Evolutionary conservation across 495 filamentous ascomycete genomes (phyloP).

Genomic region (Staphylotrichum longicolle): DNA sequence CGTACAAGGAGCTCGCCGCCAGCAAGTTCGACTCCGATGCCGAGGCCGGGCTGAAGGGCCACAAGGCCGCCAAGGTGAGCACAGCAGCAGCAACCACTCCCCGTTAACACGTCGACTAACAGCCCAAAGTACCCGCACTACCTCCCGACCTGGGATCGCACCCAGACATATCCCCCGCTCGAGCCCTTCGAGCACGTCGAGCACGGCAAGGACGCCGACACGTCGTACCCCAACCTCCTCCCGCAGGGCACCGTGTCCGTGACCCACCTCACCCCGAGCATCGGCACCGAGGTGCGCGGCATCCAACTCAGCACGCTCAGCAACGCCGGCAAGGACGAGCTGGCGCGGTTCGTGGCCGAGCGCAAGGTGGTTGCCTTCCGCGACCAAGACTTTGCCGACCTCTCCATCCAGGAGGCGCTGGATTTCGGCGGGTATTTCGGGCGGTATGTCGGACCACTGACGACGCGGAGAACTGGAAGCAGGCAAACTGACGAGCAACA

Average conservation of each 20-base stretch:
- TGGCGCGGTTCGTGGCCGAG: conserved; percentile 75
- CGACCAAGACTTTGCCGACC: conserved; percentile 71
- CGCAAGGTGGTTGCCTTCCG: conserved; percentile 79
- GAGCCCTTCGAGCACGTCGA: conserved; percentile 69
- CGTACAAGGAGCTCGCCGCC: conserved; percentile 61
- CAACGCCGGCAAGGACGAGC: conserved; percentile 69
- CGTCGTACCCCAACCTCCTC: conserved; percentile 65
- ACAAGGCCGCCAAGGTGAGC: conserved; percentile 44
- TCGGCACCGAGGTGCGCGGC: conserved; percentile 73
- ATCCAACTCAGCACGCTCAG: conserved; percentile 70
- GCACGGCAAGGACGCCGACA: conserved; percentile 70
- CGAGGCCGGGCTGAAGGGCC: conserved; percentile 46
- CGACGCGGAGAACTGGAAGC: too few relatives aligned
- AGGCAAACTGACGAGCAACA: conserved; percentile 5
- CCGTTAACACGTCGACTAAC: conserved; percentile 28
- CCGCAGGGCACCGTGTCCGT: conserved; percentile 44
- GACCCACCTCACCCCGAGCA: conserved; percentile 65
- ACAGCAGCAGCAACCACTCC: not conserved
- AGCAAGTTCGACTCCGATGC: conserved; percentile 51
- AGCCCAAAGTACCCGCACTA: conserved; percentile 65
- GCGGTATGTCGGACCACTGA: conserved; percentile 33
- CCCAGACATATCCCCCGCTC: conserved; percentile 61
- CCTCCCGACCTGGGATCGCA: conserved; percentile 67
- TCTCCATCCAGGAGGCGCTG: conserved; percentile 67
- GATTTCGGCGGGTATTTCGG: conserved; percentile 79